Evolutionary conservation across 208 protist genomes (phyloP).

Genomic region (Leishmania guyanensis): DNA sequence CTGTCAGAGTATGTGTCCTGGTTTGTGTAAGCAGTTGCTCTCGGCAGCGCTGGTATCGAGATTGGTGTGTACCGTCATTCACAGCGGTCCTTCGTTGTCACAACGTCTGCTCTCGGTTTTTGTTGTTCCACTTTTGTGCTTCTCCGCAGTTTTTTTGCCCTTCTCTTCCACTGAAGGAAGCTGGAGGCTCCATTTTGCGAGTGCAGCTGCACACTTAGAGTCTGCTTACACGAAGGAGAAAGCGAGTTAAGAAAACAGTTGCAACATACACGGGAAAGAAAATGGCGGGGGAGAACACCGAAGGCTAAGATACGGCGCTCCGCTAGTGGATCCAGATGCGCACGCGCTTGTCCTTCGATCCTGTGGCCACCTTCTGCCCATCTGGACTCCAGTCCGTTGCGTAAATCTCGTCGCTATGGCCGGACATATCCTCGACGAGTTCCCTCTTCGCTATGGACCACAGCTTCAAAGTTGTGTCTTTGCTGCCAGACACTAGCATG

Average conservation of each 20-base stretch:
- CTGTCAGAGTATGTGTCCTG: background rate
- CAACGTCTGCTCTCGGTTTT: too few relatives aligned
- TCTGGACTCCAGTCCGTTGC: conserved; percentile 98
- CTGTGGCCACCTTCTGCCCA: conserved; percentile 95
- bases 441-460: conserved; percentile 94
- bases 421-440: conserved; percentile 96
- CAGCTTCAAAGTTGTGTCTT: conserved; percentile 98
- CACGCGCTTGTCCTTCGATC: conserved; percentile 96
- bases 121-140: background rate
- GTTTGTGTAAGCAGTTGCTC: background rate
- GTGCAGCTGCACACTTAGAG: background rate
- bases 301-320: background rate
- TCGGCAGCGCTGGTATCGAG: background rate
- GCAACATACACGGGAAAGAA: background rate
- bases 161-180: background rate
- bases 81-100: background rate
- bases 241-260: background rate
- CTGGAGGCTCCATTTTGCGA: background rate
- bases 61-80: background rate
- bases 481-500: conserved; percentile 94
- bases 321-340: conserved; percentile 88
- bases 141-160: background rate
- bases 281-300: background rate
- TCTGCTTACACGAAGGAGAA: conserved; percentile 5
- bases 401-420: conserved; percentile 97